Conservation (phyloP, 2,329 filamentous ascomycete genomes). For the Delphinella strobiligena region DNA sequence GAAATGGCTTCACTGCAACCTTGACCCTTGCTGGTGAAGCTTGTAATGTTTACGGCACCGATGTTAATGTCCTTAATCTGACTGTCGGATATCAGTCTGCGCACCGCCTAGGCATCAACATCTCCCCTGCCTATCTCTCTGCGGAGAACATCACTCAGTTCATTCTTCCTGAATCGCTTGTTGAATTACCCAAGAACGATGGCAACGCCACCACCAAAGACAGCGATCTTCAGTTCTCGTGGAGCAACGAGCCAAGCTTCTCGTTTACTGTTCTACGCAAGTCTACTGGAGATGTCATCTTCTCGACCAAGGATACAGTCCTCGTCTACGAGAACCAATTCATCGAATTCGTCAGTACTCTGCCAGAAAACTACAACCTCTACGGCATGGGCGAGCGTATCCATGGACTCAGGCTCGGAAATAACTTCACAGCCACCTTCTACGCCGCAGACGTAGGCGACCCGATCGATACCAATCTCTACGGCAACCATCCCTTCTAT, state of each 20-base stretch:
- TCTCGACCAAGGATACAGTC: constrained; percentile 50
- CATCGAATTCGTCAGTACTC: constrained; percentile 54
- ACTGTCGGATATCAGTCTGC: constrained; percentile 55
- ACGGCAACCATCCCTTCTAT: constrained; percentile 68
- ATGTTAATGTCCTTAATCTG: constrained; percentile 54
- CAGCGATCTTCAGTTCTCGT: constrained; percentile 39
- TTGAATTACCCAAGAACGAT: constrained; percentile 43
- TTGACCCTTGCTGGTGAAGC: constrained; percentile 40
- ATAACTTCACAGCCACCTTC: constrained; percentile 58
- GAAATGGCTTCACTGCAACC: constrained; percentile 39
- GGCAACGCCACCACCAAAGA: constrained; percentile 29
- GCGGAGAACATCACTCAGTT: constrained; percentile 33
- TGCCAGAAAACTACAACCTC: constrained; percentile 62
- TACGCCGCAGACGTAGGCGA: constrained; percentile 59
- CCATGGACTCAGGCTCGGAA: constrained; percentile 57
- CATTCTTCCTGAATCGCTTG: constrained; percentile 49
- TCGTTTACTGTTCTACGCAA: constrained; percentile 43
- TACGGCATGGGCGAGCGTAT: constrained; percentile 67
- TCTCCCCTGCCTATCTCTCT: constrained; percentile 51
- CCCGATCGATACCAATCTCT: constrained; percentile 54
- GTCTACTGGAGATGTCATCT: constrained; percentile 54
- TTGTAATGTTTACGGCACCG: constrained; percentile 67
- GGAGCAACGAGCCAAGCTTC: constrained; percentile 47
- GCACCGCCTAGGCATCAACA: constrained; percentile 58
- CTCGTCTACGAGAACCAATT: constrained; percentile 69